Conservation (phyloP, 176 grass and related monocot species). For the Avena atlantica region DNA sequence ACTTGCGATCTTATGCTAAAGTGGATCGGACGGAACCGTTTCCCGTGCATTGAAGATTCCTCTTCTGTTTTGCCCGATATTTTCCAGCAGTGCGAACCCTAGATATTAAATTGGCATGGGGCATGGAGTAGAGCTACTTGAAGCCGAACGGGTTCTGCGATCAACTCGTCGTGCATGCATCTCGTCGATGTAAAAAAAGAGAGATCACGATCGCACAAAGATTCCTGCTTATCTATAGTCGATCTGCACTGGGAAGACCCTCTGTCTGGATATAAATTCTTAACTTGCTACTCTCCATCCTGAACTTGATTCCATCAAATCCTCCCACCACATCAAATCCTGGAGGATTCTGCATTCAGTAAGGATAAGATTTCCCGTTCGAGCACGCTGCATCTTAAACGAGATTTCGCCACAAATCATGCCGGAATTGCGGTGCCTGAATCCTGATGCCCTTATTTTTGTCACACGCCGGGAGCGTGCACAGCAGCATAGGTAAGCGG, state of each 20-base stretch:
- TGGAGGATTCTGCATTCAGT: not conserved
- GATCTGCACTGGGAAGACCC: not conserved
- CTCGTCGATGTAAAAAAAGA: not conserved
- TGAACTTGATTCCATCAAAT: not conserved
- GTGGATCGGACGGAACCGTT: not conserved
- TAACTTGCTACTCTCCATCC: slow-evolving; percentile 13
- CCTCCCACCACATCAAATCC: not conserved
- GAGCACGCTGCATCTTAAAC: not conserved
- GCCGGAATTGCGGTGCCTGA: not conserved
- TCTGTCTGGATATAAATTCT: slow-evolving; percentile 4
- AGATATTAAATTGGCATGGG: not conserved
- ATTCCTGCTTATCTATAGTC: slow-evolving; percentile 37
- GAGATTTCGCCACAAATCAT: not conserved
- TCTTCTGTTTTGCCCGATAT: not conserved
- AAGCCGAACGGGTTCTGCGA: not conserved
- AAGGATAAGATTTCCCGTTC: not conserved
- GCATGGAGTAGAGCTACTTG: not conserved
- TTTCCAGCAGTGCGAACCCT: not conserved
- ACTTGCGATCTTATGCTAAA: not conserved
- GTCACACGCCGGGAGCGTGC: not conserved
- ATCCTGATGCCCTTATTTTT: not conserved
- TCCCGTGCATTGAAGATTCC: not conserved
- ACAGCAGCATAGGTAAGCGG: not conserved
- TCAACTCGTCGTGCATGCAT: not conserved
- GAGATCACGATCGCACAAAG: not conserved